Percentiles rank a stretch among this genome's conserved stretches.
Conservation (phyloP, 371 early-diverging fungal species). For the Syncephalastrum racemosum region DNA sequence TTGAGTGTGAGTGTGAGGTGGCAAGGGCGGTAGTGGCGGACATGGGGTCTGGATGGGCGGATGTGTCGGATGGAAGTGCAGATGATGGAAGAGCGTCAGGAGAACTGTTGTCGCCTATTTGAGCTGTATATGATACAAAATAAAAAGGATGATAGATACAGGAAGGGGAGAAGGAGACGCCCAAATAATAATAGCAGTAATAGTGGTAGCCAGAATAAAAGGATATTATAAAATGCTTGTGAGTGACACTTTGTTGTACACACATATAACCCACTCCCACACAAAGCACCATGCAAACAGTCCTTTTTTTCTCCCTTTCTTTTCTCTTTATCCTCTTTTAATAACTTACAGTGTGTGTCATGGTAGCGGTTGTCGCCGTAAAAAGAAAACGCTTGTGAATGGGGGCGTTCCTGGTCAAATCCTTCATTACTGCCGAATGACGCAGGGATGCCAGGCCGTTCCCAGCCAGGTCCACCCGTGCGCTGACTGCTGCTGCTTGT, state of each 20-base stretch:
- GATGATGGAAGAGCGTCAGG: conserved; percentile 5
- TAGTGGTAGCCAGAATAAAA: background rate
- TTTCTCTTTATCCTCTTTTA: conserved; percentile 6
- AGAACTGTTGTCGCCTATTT: background rate
- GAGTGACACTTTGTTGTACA: too few species aligned
- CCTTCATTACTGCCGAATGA: background rate
- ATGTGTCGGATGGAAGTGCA: conserved; percentile 2
- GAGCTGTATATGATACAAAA: background rate
- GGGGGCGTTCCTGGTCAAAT: conserved; percentile 11
- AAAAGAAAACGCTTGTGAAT: conserved; percentile 10
- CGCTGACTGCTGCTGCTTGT: conserved; percentile 9
- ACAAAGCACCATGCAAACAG: background rate
- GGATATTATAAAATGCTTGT: conserved; percentile 3
- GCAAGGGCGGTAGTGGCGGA: too few species aligned
- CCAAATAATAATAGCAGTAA: background rate
- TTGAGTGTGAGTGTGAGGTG: too few species aligned
- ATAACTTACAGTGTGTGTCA: background rate
- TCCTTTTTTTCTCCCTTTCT: background rate
- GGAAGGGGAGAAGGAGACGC: background rate
- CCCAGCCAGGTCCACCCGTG: conserved; percentile 6
- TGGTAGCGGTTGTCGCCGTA: conserved; percentile 8
- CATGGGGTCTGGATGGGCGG: conserved; percentile 1
- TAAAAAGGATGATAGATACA: conserved; percentile 2
- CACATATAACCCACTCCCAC: too few species aligned
- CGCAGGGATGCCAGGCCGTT: conserved; percentile 7